These are phyloP conservation scores for Heritiera fomes DNA, from an alignment of 345 rosid species.

Conservation along the genomic window DNA sequence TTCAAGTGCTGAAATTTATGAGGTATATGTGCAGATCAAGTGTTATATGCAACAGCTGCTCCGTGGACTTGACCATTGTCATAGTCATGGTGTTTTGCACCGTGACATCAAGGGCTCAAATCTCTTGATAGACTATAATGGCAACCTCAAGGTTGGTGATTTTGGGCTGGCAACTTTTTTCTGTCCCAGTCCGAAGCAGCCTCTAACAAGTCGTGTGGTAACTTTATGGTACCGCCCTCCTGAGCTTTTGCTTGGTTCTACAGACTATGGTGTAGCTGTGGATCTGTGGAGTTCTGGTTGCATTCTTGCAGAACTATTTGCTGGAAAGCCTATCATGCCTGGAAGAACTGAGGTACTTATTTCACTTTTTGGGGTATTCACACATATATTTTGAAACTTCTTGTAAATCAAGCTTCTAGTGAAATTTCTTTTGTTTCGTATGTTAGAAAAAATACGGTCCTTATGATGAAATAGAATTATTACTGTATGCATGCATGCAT, in stretches of 20 bases:
- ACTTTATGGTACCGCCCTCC: slow-evolving; percentile 78
- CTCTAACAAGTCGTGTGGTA: slow-evolving; percentile 71
- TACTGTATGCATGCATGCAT: background rate
- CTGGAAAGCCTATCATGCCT: slow-evolving; percentile 71
- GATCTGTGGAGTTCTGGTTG: slow-evolving; percentile 76
- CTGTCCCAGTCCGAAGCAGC: slow-evolving; percentile 42
- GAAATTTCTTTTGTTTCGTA: background rate
- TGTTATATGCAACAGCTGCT: slow-evolving; percentile 67
- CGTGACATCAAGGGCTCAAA: slow-evolving; percentile 75
- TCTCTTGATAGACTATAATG: slow-evolving; percentile 51
- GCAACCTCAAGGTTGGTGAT: slow-evolving; percentile 66
- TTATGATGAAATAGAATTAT: background rate
- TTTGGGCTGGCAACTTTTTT: slow-evolving; percentile 62
- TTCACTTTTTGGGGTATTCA: slow-evolving; percentile 1
- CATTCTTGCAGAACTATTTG: slow-evolving; percentile 63
- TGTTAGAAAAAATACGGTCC: background rate
- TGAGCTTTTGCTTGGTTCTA: slow-evolving; percentile 64
- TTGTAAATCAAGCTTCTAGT: background rate
- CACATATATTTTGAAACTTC: background rate
- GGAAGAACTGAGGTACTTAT: slow-evolving; percentile 64
- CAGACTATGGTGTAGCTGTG: slow-evolving; percentile 59
- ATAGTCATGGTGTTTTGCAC: slow-evolving; percentile 62
- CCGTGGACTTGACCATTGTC: slow-evolving; percentile 63
- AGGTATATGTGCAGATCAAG: slow-evolving; percentile 49
- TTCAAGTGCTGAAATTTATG: slow-evolving; percentile 13